phyloP scores from a whole-genome alignment of 495 filamentous ascomycete genomes.

The Podospora bellae-mahoneyi region DNA sequence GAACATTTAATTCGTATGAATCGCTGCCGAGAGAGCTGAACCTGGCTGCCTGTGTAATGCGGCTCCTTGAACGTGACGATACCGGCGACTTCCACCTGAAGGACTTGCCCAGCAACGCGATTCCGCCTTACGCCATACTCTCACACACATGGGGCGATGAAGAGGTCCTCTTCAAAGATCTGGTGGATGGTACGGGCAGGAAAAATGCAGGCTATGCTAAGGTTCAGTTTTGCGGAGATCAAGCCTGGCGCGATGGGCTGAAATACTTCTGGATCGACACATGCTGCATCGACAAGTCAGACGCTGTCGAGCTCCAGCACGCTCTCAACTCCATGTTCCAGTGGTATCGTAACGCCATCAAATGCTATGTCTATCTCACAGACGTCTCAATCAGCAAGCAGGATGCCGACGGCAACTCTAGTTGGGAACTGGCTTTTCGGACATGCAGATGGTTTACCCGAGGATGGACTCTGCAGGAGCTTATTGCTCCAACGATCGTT shows the following conservation, averaged over 20 bases:
- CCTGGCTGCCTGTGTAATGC: slow-evolving; percentile 2
- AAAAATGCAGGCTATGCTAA: slow-evolving; percentile 32
- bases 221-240: slow-evolving; percentile 7
- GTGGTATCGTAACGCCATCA: slow-evolving; percentile 32
- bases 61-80: slow-evolving; percentile 5
- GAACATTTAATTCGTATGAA: background rate
- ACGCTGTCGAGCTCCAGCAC: slow-evolving; percentile 37
- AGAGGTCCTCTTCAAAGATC: slow-evolving; percentile 29
- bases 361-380: slow-evolving; percentile 27
- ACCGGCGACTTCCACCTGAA: background rate
- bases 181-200: slow-evolving; percentile 8
- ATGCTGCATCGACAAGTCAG: slow-evolving; percentile 42
- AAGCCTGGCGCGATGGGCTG: slow-evolving; percentile 20
- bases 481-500: slow-evolving; percentile 5
- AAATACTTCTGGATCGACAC: slow-evolving; percentile 41
- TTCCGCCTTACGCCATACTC: slow-evolving; percentile 36
- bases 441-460: background rate
- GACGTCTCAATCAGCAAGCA: background rate
- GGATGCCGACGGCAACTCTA: background rate
- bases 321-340: slow-evolving; percentile 47
- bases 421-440: slow-evolving; percentile 10
- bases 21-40: background rate
- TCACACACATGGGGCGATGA: slow-evolving; percentile 37
- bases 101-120: background rate
- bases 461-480: too few species aligned